Base-by-base conservation (phyloP, 1,139 yeast genomes). In the Yamadazyma songkhlaensis region DNA sequence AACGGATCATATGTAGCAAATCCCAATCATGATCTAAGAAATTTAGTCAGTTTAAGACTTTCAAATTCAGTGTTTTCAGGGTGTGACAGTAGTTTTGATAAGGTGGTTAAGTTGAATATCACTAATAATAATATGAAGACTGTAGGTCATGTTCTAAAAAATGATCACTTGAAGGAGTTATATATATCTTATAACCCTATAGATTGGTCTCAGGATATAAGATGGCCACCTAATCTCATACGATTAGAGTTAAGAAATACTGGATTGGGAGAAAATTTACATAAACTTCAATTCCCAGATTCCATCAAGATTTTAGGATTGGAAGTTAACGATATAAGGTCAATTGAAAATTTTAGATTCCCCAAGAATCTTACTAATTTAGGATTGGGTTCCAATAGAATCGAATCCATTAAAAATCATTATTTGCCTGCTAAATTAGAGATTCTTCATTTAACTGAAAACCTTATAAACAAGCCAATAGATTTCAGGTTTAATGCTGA, bases 401-500 rank as follows among this genome's bases (percentile, higher is more conserved):
- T 59, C 9, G 37, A 34, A 12, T 27, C 29, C 5, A 40, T 53
- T 0, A 37, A 39, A 6, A 34, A 44, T 9, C 54, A 50, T 25
- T 31, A 34, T 23, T 34, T 59, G 2, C 61, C 62, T 1, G 27
- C 43, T 3, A 25, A 41, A 5, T 41, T 54, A 20, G 31, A 45
- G 3, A 48, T 50, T 2, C 25, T 59, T 9, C 57, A 57, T 40
- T 45, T 57, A 9, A 57, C 62, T 2, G 62, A 59, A 32, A 59
- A 59, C 38, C 22, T 20, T 9, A 29, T 54, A 4, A 17, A 42
- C 3, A 46, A 44, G 3, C 39, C 46, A 5, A 37, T 58, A 1
- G 51, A 57, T 39, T 43, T 59, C 9, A 33, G 43, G 2, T 36
- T 35, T 3, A 57, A 55, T 38, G 30, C 36, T 3, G 14, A 29